Evolutionary conservation across 176 grass and related monocot species (phyloP), one percentile per base, ranked within the genome.

Genomic region (Hordeum marinum): DNA sequence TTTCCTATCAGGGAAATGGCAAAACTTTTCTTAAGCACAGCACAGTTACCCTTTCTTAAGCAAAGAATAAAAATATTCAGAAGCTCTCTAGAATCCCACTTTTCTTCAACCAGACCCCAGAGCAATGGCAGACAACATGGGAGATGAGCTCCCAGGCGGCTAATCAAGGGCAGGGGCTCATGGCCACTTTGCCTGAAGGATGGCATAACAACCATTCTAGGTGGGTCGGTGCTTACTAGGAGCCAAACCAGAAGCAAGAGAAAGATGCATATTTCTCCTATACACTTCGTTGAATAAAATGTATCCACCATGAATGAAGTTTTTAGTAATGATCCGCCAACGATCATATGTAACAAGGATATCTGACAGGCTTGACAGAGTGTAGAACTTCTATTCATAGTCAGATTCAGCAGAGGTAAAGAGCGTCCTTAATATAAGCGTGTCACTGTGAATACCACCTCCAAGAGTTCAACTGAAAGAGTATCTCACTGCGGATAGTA

Each of bases 191-290:
- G 45, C 41, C 41, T 31, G 3, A 75, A 41, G 32, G 17, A 25
- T 57, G 35, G 15, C 23, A 68, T 12, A 15, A 12, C 18, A 50
- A 87, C 68, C 39, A 68, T 20, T 18, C 54, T 62, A 70, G 68
- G 37, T 41, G 1, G 54, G 8, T 72, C 25, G 26, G 63, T 48
- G 9, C 23, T 78, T 78, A 43, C 52, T 46, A 41, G 23, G 42
- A 83, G 54, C n/a, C 31, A 83, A 88, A 83, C 31, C n/a, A 54
- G 29, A 83, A 25, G 77, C 8, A 36, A 63, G 23, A 71, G 32
- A 46, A 72, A 72, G 48, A 75, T 31, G 74, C 61, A 78, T 63
- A 26, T 55, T 54, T 88, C 6, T 50, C 64, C 20, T 88, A 20
- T 18, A 39, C 25, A 62, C 78, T 83, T 42, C 21, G 31, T 37